These are phyloP conservation scores for Aspergillus heteromorphus DNA, from an alignment of 495 filamentous ascomycete genomes.

Conservation along the genomic window DNA sequence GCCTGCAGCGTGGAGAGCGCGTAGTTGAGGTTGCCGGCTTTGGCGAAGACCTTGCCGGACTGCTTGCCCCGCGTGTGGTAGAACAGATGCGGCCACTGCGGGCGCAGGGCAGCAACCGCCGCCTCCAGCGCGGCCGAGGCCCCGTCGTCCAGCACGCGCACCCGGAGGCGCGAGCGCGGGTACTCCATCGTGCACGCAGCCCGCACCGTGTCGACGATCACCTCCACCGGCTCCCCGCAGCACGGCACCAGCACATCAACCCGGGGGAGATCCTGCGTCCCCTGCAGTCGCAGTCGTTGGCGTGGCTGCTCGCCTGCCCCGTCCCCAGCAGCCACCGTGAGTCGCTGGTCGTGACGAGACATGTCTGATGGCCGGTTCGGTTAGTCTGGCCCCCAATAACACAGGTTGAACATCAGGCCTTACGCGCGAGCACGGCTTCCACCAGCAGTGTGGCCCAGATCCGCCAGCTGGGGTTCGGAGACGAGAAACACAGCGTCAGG, in stretches of 20 bases:
- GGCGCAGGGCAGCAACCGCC: conserved; percentile 20
- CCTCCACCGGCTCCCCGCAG: conserved; percentile 44
- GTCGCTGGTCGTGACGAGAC: conserved; percentile 23
- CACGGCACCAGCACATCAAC: conserved; percentile 47
- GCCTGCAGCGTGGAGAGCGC: conserved; percentile 36
- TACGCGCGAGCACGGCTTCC: conserved; percentile 26
- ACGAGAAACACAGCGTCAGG: conserved; percentile 9
- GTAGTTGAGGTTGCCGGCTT: conserved; percentile 53
- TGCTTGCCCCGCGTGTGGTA: conserved; percentile 43
- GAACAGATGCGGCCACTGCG: conserved; percentile 33
- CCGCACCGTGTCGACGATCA: conserved; percentile 48
- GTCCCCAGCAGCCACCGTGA: conserved; percentile 17
- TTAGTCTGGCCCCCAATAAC: too few species aligned
- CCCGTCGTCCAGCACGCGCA: conserved; percentile 49
- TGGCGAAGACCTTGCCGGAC: conserved; percentile 39
- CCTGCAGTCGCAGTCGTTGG: conserved; percentile 22
- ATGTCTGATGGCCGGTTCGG: conserved; percentile 14
- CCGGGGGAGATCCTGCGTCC: conserved; percentile 23
- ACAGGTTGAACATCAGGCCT: conserved; percentile 1
- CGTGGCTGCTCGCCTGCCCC: conserved; percentile 5
- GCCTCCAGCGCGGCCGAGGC: conserved; percentile 29
- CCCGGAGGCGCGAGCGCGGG: conserved; percentile 37
- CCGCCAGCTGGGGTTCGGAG: conserved; percentile 19
- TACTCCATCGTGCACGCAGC: conserved; percentile 46
- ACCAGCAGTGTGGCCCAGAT: conserved; percentile 27